Conservation (phyloP, 179 eudicot species). For the Gypsophila paniculata region DNA sequence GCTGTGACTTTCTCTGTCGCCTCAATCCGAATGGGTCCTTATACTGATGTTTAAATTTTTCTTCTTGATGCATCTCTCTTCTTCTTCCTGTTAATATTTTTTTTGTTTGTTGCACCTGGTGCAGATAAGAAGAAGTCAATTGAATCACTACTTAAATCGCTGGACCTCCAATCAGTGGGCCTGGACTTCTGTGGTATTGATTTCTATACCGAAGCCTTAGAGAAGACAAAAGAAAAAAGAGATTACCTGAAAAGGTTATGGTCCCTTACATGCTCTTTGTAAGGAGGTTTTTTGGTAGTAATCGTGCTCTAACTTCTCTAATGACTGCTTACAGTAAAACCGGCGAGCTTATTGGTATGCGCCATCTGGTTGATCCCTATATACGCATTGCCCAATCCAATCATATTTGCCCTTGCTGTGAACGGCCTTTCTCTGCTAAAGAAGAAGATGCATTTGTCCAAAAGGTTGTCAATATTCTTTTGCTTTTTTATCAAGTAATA, state of each 20-base stretch:
- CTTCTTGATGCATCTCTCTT: neutral
- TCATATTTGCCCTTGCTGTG: constrained; percentile 85
- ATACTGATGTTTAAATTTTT: neutral
- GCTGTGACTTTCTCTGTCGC: neutral
- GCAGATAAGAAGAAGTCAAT: constrained; percentile 75
- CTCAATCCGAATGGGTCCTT: neutral
- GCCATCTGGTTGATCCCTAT: constrained; percentile 60
- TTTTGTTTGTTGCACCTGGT: constrained; percentile 19
- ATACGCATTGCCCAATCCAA: constrained; percentile 62
- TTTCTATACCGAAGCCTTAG: constrained; percentile 52
- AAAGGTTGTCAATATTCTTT: constrained; percentile 42
- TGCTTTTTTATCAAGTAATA: neutral
- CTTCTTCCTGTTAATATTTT: neutral
- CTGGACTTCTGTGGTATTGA: constrained; percentile 50
- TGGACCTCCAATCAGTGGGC: constrained; percentile 50
- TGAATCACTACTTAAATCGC: constrained; percentile 63
- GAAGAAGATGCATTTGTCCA: constrained; percentile 83
- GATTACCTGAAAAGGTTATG: constrained; percentile 64
- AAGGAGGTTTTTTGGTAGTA: neutral
- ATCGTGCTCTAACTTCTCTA: constrained; percentile 16
- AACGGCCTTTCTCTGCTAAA: constrained; percentile 81
- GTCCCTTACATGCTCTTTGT: constrained; percentile 7
- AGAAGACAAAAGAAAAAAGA: constrained; percentile 53
- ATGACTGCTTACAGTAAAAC: constrained; percentile 41
- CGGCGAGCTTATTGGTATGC: constrained; percentile 56